phyloP scores from a whole-genome alignment of 495 filamentous ascomycete genomes.

The Podospora didyma region DNA sequence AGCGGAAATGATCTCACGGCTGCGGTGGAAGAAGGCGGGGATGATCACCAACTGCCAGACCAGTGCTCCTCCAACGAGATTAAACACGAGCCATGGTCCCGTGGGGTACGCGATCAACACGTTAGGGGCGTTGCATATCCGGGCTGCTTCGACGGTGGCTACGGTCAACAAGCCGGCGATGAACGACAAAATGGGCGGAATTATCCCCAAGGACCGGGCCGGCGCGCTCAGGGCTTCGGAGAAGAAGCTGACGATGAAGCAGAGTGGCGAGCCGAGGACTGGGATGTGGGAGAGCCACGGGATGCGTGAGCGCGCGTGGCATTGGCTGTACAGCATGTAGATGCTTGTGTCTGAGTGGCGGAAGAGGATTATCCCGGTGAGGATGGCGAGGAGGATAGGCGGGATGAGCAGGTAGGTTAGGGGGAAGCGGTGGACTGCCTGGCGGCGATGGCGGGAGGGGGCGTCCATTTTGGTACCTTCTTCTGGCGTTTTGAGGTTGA shows the following conservation, averaged over 20 bases:
- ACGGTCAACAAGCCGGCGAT: constrained; percentile 33
- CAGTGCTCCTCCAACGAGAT: constrained; percentile 36
- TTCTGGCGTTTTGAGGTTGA: background rate
- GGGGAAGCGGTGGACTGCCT: constrained; percentile 22
- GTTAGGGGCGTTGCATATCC: constrained; percentile 31
- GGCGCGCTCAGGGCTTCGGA: constrained; percentile 22
- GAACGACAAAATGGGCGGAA: constrained; percentile 28
- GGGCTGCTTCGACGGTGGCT: constrained; percentile 33
- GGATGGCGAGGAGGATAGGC: constrained; percentile 29
- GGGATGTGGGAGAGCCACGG: constrained; percentile 30
- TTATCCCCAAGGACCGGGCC: constrained; percentile 19
- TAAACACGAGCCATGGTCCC: constrained; percentile 34
- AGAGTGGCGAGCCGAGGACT: constrained; percentile 31
- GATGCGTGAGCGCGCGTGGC: constrained; percentile 35
- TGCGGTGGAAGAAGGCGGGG: constrained; percentile 36
- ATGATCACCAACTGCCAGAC: constrained; percentile 40
- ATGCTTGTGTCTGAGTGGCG: constrained; percentile 33
- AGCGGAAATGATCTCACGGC: constrained; percentile 22
- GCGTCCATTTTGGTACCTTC: constrained; percentile 13
- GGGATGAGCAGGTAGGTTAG: constrained; percentile 28
- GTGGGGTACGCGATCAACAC: constrained; percentile 33
- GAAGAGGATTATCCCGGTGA: constrained; percentile 25
- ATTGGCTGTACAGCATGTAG: constrained; percentile 39
- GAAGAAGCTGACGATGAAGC: constrained; percentile 39
- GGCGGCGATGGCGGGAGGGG: constrained; percentile 9